A percentile compares a stretch with the other conserved stretches of the same genome.
Evolutionary conservation across 139 green algal genomes (phyloP).

Genomic region (Haematococcus lacustris): DNA sequence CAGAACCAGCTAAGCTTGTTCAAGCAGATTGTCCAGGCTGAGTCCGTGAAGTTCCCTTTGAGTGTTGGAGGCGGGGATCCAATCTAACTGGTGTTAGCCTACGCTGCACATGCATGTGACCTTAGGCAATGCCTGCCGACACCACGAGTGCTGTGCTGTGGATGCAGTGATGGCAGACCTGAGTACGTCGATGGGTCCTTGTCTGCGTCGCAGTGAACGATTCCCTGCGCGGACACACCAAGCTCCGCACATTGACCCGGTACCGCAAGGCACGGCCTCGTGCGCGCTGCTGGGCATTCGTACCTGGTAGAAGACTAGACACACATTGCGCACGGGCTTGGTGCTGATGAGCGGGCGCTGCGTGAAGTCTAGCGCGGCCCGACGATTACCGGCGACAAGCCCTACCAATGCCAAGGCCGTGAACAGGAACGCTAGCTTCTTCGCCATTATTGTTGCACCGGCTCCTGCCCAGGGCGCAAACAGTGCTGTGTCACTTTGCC

Average conservation of each 20-base stretch:
- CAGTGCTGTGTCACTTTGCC: too few species aligned
- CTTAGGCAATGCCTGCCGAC: too few species aligned
- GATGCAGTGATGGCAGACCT: too few species aligned
- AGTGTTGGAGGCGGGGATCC: background rate
- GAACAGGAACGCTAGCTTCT: too few species aligned
- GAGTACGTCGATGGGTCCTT: background rate
- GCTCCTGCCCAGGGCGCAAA: too few species aligned
- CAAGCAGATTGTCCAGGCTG: background rate
- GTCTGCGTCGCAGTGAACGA: background rate
- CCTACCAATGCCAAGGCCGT: too few species aligned
- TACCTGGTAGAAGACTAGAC: constrained; percentile 4
- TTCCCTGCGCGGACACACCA: background rate
- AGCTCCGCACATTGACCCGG: background rate
- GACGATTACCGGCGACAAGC: too few species aligned
- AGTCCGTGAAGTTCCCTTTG: background rate
- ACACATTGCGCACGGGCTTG: constrained; percentile 2
- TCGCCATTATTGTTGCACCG: too few species aligned
- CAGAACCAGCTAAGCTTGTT: background rate
- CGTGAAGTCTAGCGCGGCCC: too few species aligned
- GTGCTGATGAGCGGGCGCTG: too few species aligned
- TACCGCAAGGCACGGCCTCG: background rate
- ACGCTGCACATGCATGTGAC: background rate
- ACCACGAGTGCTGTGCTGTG: background rate
- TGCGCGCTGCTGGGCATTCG: background rate
- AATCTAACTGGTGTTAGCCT: too few species aligned